These are phyloP conservation scores for Fusarium stilboides DNA, from an alignment of 2,329 filamentous ascomycete genomes.

Conservation along the genomic window DNA sequence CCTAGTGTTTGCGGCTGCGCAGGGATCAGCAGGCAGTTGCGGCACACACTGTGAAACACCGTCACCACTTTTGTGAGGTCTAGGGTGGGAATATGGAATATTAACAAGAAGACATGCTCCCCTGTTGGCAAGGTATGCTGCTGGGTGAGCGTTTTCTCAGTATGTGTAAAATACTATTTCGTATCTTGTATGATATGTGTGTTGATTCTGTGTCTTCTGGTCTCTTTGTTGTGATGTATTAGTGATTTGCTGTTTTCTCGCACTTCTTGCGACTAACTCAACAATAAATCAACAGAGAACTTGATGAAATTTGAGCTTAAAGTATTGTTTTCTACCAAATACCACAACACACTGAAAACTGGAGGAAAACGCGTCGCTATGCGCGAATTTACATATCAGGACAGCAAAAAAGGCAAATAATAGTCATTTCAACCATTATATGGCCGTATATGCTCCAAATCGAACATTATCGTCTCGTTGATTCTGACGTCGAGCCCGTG, in stretches of 20 bases:
- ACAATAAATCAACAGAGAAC: accelerated
- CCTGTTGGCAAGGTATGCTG: too few relatives aligned
- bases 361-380: background rate
- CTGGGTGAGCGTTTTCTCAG: too few relatives aligned
- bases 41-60: conserved; percentile 4
- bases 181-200: too few relatives aligned
- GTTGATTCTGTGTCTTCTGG: too few relatives aligned
- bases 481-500: conserved; percentile 21
- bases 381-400: background rate
- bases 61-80: conserved; percentile 2
- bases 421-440: background rate
- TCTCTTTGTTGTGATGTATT: too few relatives aligned
- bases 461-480: conserved; percentile 11
- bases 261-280: background rate
- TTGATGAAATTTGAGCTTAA: background rate
- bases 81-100: conserved; percentile 23
- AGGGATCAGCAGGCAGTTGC: conserved; percentile 6
- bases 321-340: too few relatives aligned
- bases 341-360: too few relatives aligned
- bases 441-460: background rate
- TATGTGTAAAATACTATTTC: too few relatives aligned
- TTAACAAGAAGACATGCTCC: background rate
- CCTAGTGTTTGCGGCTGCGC: background rate
- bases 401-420: background rate
- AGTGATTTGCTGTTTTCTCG: background rate